Evolutionary conservation across 2,329 filamentous ascomycete genomes (phyloP).

Genomic region (Fusarium acutatum): DNA sequence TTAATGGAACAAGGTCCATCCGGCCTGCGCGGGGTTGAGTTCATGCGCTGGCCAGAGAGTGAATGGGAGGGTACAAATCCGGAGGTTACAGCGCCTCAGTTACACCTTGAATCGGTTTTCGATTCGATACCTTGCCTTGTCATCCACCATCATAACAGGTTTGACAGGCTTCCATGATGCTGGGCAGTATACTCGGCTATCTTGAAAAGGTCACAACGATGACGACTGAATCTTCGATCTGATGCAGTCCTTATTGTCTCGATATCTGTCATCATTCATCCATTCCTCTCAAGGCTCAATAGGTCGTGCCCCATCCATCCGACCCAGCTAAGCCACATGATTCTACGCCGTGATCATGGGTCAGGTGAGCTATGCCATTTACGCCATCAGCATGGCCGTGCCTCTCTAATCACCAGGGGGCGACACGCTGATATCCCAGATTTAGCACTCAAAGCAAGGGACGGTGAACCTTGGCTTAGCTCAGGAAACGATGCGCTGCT

Average conservation of each 20-base stretch:
- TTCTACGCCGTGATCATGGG: constrained; percentile 39
- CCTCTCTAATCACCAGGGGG: constrained; percentile 31
- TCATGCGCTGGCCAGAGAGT: constrained; percentile 16
- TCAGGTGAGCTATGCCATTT: constrained; percentile 44
- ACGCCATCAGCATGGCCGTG: constrained; percentile 36
- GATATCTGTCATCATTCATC: constrained; percentile 2
- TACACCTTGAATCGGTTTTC: not conserved
- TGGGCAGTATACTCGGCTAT: not conserved
- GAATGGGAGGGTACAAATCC: constrained; percentile 20
- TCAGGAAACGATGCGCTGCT: constrained; percentile 4
- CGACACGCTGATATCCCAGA: constrained; percentile 22
- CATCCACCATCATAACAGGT: constrained; percentile 18
- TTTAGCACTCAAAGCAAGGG: constrained; percentile 31
- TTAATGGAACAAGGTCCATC: not conserved
- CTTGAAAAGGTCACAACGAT: not conserved
- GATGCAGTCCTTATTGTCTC: not conserved
- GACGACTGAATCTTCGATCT: constrained; percentile 20
- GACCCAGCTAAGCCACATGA: constrained; percentile 40
- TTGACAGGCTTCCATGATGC: not conserved
- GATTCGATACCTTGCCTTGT: constrained; percentile 5
- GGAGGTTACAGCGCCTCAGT: constrained; percentile 2
- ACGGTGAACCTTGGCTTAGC: constrained; percentile 26
- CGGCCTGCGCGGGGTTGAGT: constrained; percentile 17
- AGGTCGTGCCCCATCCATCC: constrained; percentile 19
- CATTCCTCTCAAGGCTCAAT: constrained; percentile 7